Base-by-base conservation (phyloP, 371 early-diverging fungal genomes). In the Cokeromyces recurvatus region DNA sequence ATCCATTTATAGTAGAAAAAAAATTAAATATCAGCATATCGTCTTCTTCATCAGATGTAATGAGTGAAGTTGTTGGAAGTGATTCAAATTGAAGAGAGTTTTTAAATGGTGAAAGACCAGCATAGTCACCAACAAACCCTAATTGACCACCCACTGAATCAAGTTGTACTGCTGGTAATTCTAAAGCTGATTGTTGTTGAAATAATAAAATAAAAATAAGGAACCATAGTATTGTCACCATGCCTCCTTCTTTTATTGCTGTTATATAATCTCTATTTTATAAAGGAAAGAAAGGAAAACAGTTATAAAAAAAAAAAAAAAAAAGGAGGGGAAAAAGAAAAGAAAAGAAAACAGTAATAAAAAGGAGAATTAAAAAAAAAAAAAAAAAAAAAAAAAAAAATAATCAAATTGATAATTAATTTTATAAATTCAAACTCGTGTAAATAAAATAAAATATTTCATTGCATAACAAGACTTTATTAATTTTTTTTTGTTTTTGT, bases 111-210 rank as follows among this genome's bases (percentile, higher is more conserved):
- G 68, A 68, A 15, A 64, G 40, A n/a, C 68, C 68, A 27, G 53
- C 64, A 53, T 50, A 64, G 21, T 64, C 51, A 20, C 64, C 68
- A 29, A 46, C 46, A 25, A 68, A 51, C 2, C 62, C 62, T 39
- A 68, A 45, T 27, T 64, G 56, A 15, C 56, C 56, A 16, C 51
- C 51, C 15, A 55, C 31, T 12, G 35, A 44, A n/a, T 55, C 55
- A 11, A 48, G 22, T 4, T 44, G 22, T 12, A 49, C 32, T 1
- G 38, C 27, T 7, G 55, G 48, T 24, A 40, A 14, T 10, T 37
- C 43, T 15, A 27, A 7, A 31, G 19, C 14, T 7, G 19, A 16
- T 14, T 19, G 14, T n/a, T 16, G 41, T 12, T 16, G 24, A 29
- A 37, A 4, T 8, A 27, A 24, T 19, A 25, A 24, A 31, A 43